Evolutionary conservation across 2,329 filamentous ascomycete species (phyloP).

Genomic region (Aspergillus intermedius): DNA sequence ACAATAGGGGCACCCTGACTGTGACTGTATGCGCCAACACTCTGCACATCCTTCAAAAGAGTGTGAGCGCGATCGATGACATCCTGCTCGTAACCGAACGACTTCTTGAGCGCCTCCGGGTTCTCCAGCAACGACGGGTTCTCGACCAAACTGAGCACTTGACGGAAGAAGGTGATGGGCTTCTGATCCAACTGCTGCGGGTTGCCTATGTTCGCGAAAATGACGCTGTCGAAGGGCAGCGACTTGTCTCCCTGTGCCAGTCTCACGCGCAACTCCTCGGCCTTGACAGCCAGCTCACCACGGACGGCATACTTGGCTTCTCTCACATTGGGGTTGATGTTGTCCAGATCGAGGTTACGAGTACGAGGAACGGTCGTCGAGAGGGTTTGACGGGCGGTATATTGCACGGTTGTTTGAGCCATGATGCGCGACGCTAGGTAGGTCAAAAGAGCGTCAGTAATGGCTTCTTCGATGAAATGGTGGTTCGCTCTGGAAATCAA

Average conservation of each 20-base stretch:
- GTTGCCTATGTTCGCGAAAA: constrained; percentile 98
- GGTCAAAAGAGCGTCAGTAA: background rate
- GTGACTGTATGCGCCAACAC: constrained; percentile 93
- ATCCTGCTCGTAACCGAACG: constrained; percentile 82
- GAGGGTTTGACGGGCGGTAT: constrained; percentile 36
- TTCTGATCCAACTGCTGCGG: constrained; percentile 98
- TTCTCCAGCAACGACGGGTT: constrained; percentile 80
- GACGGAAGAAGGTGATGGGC: constrained; percentile 97
- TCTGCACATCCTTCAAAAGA: constrained; percentile 76
- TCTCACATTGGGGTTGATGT: constrained; percentile 86
- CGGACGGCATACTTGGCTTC: constrained; percentile 93
- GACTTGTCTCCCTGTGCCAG: constrained; percentile 48
- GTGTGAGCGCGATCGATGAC: constrained; percentile 76
- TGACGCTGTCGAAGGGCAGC: constrained; percentile 85
- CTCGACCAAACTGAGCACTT: constrained; percentile 88
- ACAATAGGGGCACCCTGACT: constrained; percentile 83
- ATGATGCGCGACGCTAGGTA: constrained; percentile 19
- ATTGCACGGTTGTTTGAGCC: constrained; percentile 20
- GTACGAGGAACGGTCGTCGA: constrained; percentile 31
- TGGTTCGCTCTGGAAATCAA: no score
- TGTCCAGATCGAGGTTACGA: constrained; percentile 63
- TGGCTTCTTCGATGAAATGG: background rate
- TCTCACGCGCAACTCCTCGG: constrained; percentile 77
- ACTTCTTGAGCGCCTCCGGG: constrained; percentile 66
- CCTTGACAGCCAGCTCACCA: constrained; percentile 88